Percentiles rank a stretch among this genome's conserved stretches.
These are phyloP conservation scores for Barnettozyma siamensis DNA, from an alignment of 805 yeast genomes.

Conservation along the genomic window DNA sequence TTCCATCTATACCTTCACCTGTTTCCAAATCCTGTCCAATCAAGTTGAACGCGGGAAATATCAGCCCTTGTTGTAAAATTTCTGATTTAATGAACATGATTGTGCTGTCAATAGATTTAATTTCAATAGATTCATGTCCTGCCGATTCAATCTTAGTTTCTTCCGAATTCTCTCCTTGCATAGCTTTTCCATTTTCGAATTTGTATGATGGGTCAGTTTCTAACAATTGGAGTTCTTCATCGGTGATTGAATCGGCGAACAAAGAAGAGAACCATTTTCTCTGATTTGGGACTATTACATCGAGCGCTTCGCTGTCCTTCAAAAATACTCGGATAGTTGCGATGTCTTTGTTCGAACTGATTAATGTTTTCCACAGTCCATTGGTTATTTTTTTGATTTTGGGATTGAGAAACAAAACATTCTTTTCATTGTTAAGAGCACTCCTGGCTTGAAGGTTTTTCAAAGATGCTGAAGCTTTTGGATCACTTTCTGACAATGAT, in stretches of 20 bases:
- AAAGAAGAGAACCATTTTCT: no score
- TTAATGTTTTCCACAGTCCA: slow-evolving; percentile 20
- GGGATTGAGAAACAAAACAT: slow-evolving; percentile 28
- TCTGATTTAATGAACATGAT: slow-evolving; percentile 38
- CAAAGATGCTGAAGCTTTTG: background rate
- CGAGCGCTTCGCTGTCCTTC: no score
- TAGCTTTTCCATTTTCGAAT: no score
- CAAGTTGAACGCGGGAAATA: slow-evolving; percentile 39
- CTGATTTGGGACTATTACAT: no score
- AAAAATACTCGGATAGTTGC: slow-evolving; percentile 23
- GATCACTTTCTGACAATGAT: background rate
- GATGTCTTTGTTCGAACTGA: slow-evolving; percentile 26
- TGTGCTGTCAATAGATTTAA: slow-evolving; percentile 48
- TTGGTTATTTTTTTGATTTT: slow-evolving; percentile 5
- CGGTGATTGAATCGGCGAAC: no score
- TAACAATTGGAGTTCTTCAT: no score
- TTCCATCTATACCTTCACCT: slow-evolving; percentile 46
- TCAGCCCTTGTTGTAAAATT: slow-evolving; percentile 39
- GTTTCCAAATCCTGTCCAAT: slow-evolving; percentile 42
- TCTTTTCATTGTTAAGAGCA: slow-evolving; percentile 24
- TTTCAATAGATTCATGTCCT: no score
- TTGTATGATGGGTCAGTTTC: no score
- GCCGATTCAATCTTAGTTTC: no score
- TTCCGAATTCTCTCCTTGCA: no score
- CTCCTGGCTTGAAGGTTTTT: background rate